Conservation (phyloP, 2,329 filamentous ascomycete genomes). For the Geosmithia flava region DNA sequence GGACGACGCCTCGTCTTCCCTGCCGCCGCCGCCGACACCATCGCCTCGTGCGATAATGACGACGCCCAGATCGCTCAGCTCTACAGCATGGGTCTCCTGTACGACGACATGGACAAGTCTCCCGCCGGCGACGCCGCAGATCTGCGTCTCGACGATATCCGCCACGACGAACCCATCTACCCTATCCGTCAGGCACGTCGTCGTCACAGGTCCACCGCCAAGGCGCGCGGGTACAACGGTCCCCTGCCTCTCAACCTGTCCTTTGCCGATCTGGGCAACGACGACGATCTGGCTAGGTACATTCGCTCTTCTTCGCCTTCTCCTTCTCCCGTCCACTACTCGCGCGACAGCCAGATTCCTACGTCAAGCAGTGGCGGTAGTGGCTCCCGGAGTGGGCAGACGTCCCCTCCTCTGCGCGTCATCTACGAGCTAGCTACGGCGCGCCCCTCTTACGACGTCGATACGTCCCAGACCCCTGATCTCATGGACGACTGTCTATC, state of each 20-base stretch:
- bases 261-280: conserved; percentile 27
- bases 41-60: conserved; percentile 9
- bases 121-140: conserved; percentile 7
- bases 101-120: conserved; percentile 24
- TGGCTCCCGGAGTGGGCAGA: conserved; percentile 5
- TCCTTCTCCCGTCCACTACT: background rate
- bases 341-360: background rate
- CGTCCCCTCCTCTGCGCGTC: conserved; percentile 20
- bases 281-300: conserved; percentile 23
- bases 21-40: background rate
- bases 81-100: conserved; percentile 30
- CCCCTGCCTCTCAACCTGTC: conserved; percentile 25
- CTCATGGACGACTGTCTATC: conserved; percentile 16
- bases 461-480: conserved; percentile 22
- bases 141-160: conserved; percentile 21
- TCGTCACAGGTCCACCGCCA: conserved; percentile 10
- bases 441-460: conserved; percentile 17
- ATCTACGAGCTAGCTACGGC: conserved; percentile 25
- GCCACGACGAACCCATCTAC: conserved; percentile 23
- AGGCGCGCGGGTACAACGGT: conserved; percentile 8
- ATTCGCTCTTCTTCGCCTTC: conserved; percentile 11
- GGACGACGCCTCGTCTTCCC: conserved; percentile 4
- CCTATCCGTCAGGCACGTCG: conserved; percentile 22
- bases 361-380: background rate
- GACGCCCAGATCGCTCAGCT: conserved; percentile 25